phyloP scores from a whole-genome alignment of 176 grass and related monocot genomes.

The Alloteropsis semialata region DNA sequence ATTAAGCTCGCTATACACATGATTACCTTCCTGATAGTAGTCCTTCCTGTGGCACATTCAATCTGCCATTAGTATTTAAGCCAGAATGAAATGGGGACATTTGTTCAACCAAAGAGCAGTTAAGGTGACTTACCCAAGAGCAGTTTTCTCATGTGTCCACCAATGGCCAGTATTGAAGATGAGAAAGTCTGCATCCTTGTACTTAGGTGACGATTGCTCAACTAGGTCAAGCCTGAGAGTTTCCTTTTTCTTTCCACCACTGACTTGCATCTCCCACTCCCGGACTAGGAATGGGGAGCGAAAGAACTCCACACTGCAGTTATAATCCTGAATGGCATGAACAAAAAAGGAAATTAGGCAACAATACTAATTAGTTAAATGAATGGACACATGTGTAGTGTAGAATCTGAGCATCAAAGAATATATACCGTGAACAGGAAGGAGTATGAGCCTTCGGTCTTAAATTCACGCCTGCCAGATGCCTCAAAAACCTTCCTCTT shows the following conservation, averaged over 20 bases:
- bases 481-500: constrained; percentile 91
- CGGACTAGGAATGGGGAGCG: constrained; percentile 91
- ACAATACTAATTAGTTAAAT: constrained; percentile 8
- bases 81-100: background rate
- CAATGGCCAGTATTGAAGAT: constrained; percentile 98
- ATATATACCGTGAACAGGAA: constrained; percentile 75
- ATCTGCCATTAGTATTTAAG: constrained; percentile 1
- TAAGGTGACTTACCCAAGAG: constrained; percentile 67
- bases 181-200: constrained; percentile 84
- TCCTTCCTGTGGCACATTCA: constrained; percentile 66
- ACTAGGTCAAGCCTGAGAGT: constrained; percentile 92
- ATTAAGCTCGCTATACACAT: constrained; percentile 70
- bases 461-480: constrained; percentile 74
- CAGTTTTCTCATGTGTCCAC: constrained; percentile 98
- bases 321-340: constrained; percentile 62
- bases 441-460: constrained; percentile 76
- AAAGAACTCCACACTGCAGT: constrained; percentile 92
- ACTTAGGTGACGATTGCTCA: constrained; percentile 79
- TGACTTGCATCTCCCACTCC: constrained; percentile 67
- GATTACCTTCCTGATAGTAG: constrained; percentile 94
- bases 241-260: constrained; percentile 62
- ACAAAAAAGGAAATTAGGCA: background rate
- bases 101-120: constrained; percentile 21
- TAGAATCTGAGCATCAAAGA: constrained; percentile 3
- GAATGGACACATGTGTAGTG: background rate